phyloP scores from a whole-genome alignment of 306 rosid genomes.

The Hippophae gyantsensis region DNA sequence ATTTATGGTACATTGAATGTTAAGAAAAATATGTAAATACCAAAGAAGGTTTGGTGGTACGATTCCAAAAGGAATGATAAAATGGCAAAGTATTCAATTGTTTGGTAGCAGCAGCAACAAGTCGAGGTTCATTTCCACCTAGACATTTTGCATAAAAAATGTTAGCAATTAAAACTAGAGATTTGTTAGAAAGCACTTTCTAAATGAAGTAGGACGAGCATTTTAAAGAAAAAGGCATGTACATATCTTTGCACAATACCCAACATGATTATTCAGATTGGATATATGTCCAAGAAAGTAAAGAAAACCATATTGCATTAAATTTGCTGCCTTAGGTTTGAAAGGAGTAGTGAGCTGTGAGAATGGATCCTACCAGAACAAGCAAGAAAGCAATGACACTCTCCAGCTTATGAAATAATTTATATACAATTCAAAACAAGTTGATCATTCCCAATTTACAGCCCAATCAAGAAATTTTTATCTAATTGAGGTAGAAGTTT shows the following conservation, averaged over 20 bases:
- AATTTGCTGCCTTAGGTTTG: neutral
- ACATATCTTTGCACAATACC: neutral
- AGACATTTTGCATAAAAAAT: slow-evolving; percentile 13
- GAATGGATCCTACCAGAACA: neutral
- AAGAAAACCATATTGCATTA: neutral
- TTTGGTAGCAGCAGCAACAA: slow-evolving; percentile 70
- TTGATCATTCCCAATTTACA: too few species aligned
- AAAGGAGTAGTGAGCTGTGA: neutral
- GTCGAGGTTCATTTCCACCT: slow-evolving; percentile 89
- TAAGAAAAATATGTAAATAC: slow-evolving; percentile 33
- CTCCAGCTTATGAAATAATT: neutral
- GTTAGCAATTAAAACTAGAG: neutral
- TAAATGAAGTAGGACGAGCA: neutral
- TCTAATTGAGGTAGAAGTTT: too few species aligned
- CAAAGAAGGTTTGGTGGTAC: slow-evolving; percentile 88
- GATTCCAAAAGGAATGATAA: slow-evolving; percentile 99
- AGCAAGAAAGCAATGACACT: neutral
- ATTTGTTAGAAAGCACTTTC: neutral
- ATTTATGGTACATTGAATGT: neutral
- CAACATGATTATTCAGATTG: neutral
- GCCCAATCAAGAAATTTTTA: too few species aligned
- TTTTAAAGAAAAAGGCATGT: neutral
- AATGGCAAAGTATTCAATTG: slow-evolving; percentile 89
- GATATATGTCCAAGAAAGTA: neutral
- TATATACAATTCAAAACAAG: neutral